Evolutionary conservation across 257 asterid genomes (phyloP), one percentile per base, ranked within the genome.

Genomic region (Ligustrum vulgare): DNA sequence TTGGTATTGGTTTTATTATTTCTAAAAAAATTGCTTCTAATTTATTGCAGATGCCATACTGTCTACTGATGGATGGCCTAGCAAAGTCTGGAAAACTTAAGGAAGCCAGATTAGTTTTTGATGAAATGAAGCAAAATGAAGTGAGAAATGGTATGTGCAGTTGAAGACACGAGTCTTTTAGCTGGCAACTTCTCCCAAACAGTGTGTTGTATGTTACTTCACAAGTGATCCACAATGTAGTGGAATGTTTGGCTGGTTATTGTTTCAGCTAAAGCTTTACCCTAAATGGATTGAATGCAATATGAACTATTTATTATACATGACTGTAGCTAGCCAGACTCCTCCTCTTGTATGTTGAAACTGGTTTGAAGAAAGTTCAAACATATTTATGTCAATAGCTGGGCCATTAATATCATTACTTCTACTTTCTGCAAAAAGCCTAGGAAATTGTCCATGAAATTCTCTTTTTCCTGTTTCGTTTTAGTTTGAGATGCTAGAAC

Each of bases 21-120:
- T 60, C 67, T 11, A 25, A 34, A 60, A 25, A 23, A 23, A 9
- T 60, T 60, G 67, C 67, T 60, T 60, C 67, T 60, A 60, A 58
- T 76, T 77, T 35, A 41, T 72, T 81, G 87, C 94, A 94, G 98
- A 89, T 91, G 93, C 97, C 98, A 49, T 94, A 89, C 79, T 94
- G 98, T 84, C 79, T 91, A 78, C 89, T 94, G 82, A 92, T 92
- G 95, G 98, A 94, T 86, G 98, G 98, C 74, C 90, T 92, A 51
- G 96, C 87, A 54, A 94, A 94, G 81, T 85, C 96, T 71, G 97
- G 96, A 80, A 84, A 85, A 51, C 79, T 91, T 63, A 72, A 72
- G n/a, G 97, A 91, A 84, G 98, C 98, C 41, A 92, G 87, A 87
- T 62, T 85, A 71, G 73, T 92, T 81, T 92, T 94, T 75, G 91